Base-by-base conservation (phyloP, 2,329 filamentous ascomycete genomes). In the Blumeriella jaapii region DNA sequence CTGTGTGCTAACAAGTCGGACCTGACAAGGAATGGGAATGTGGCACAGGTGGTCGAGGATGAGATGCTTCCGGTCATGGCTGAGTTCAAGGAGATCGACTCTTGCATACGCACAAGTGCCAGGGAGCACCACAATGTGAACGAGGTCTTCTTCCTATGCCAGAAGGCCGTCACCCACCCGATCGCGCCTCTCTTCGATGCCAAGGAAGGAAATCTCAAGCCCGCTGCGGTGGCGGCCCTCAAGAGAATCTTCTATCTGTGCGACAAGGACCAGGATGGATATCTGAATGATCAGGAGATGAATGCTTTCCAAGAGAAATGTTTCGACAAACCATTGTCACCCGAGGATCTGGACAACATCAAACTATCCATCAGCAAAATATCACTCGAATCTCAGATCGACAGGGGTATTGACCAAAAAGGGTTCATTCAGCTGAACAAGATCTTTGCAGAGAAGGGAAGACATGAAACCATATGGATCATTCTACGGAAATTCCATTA, bases 11-110 rank as follows among this genome's bases (percentile, higher is more conserved):
- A 96, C 66, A 98, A 98, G 60, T 84, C 85, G n/a, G 91, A 98
- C 52, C 66, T 95, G 35, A 74, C 76, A 2, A 73, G 71, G 3
- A 78, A 82, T 49, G 78, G 74, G 26, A 82, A 70, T 40, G 85
- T 84, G 6, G 71, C 84, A 0, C 84, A 94, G 56, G 80, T 94
- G 6, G 75, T 94, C 29, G 83, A 94, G 52, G 91, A 96, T 58
- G 91, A 98, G 63, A 95, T 98, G 85, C 68, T 96, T 19, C 91
- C 91, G 1, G 79, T 98, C 46, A 95, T 98, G 91, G 80, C 83
- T 42, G 91, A 98, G 61, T 98, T 96, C 62, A 89, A 94, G 55
- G 91, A 96, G 59, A 95, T 98, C 45, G 91, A 98, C 57, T 94
- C 87, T 0, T 98, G 91, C 60, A 96, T 98, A 55, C 74, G 91